These are phyloP conservation scores for Linnemannia zychae DNA, from an alignment of 192 early-diverging fungal genomes.

Conservation along the genomic window DNA sequence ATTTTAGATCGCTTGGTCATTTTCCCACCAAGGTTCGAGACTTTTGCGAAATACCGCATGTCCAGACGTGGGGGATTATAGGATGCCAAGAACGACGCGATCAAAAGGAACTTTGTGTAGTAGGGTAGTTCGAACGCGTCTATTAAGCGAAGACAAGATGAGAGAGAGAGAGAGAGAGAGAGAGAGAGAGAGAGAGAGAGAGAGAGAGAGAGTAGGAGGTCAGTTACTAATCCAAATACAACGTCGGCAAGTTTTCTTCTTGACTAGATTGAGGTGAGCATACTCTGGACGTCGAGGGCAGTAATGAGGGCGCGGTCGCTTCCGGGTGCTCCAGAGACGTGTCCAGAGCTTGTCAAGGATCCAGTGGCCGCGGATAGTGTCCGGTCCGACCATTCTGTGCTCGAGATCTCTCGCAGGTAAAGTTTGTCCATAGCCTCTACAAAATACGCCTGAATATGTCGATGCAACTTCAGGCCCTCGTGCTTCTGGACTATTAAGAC, in stretches of 20 bases:
- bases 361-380: constrained; percentile 43
- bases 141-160: neutral
- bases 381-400: constrained; percentile 79
- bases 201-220: neutral
- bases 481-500: constrained; percentile 60
- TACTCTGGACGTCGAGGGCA: constrained; percentile 44
- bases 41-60: constrained; percentile 86
- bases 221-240: too few species aligned
- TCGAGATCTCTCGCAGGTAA: constrained; percentile 94
- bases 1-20: constrained; percentile 62
- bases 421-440: constrained; percentile 85
- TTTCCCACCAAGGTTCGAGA: constrained; percentile 58
- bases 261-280: neutral
- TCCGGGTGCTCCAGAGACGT: constrained; percentile 10
- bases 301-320: constrained; percentile 42
- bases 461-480: constrained; percentile 83
- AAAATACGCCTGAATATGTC: constrained; percentile 83
- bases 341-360: neutral
- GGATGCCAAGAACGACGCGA: constrained; percentile 92
- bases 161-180: neutral
- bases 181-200: neutral
- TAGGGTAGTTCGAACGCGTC: constrained; percentile 84
- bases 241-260: neutral
- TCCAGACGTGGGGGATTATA: constrained; percentile 94
- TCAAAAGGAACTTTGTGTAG: constrained; percentile 90